These are phyloP conservation scores for Oryza nivara DNA, from an alignment of 176 grass and related monocot genomes.

Conservation along the genomic window DNA sequence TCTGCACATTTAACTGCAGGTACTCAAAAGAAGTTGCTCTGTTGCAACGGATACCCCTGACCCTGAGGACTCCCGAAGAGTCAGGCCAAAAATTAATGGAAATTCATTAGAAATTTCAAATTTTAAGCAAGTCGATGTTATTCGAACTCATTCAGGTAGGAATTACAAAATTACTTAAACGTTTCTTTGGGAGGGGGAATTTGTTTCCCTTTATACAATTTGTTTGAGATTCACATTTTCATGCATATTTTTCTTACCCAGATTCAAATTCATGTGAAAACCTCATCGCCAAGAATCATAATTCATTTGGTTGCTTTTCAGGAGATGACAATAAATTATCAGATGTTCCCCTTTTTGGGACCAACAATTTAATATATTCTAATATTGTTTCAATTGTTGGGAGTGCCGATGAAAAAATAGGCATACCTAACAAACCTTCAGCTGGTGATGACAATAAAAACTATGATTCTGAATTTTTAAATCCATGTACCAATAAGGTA, in stretches of 20 bases:
- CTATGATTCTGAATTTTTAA: conserved; percentile 16
- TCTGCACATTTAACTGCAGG: conserved; percentile 41
- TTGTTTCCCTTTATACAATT: not conserved
- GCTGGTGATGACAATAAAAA: conserved; percentile 23
- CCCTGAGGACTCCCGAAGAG: conserved; percentile 49
- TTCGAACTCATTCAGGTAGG: conserved; percentile 46
- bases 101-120: conserved; percentile 50
- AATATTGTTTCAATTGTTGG: conserved; percentile 43
- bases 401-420: conserved; percentile 27
- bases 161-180: not conserved
- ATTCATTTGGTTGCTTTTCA: not conserved
- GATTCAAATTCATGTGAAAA: conserved; percentile 25
- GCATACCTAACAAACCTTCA: conserved; percentile 28
- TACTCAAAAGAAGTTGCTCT: conserved; percentile 61
- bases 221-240: not conserved
- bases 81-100: conserved; percentile 57
- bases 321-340: conserved; percentile 29
- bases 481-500: conserved; percentile 40
- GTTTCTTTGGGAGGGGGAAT: not conserved
- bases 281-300: conserved; percentile 12
- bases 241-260: conserved; percentile 21
- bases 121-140: conserved; percentile 61
- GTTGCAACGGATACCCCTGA: conserved; percentile 32
- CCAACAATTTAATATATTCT: conserved; percentile 40
- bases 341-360: conserved; percentile 22